Percentiles rank a stretch among this genome's conserved stretches.
Conservation (phyloP, 164 flowering plant genomes). For the Akebia trifoliata region DNA sequence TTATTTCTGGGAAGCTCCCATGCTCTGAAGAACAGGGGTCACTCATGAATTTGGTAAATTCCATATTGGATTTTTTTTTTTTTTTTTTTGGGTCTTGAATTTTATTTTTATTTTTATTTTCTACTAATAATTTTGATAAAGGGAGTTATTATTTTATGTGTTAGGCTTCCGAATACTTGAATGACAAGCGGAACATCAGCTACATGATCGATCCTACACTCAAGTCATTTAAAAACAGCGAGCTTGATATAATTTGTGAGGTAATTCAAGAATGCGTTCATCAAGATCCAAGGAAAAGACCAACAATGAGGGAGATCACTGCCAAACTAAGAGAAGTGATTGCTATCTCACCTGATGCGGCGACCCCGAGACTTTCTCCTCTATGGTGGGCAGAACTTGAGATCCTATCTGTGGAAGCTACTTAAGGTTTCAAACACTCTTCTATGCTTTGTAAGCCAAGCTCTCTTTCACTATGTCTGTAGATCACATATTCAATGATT, state of each 20-base stretch:
- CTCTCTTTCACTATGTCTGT: conserved; percentile 2
- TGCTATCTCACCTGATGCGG: conserved; percentile 63
- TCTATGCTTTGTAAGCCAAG: conserved; percentile 14
- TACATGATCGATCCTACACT: conserved; percentile 67
- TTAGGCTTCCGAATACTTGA: conserved; percentile 63
- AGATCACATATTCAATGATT: conserved; percentile 6
- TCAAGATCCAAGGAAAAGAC: conserved; percentile 52
- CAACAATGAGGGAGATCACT: conserved; percentile 58
- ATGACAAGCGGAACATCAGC: conserved; percentile 39
- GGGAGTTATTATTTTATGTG: no score
- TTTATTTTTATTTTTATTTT: no score
- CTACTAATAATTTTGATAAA: no score
- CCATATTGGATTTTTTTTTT: not conserved
- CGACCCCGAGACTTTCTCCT: conserved; percentile 79
- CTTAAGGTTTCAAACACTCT: conserved; percentile 25
- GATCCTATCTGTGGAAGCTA: conserved; percentile 73
- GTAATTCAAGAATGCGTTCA: conserved; percentile 64
- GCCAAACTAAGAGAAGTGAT: conserved; percentile 54
- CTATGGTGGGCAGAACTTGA: conserved; percentile 99
- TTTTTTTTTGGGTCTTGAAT: not conserved
- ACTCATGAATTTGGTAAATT: conserved; percentile 66
- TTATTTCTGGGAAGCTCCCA: conserved; percentile 76
- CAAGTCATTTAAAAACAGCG: conserved; percentile 60
- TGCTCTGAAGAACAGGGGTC: conserved; percentile 56
- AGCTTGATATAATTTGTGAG: conserved; percentile 70